phyloP scores from a whole-genome alignment of 1,139 yeast species.

The Arxiozyma telluris region DNA sequence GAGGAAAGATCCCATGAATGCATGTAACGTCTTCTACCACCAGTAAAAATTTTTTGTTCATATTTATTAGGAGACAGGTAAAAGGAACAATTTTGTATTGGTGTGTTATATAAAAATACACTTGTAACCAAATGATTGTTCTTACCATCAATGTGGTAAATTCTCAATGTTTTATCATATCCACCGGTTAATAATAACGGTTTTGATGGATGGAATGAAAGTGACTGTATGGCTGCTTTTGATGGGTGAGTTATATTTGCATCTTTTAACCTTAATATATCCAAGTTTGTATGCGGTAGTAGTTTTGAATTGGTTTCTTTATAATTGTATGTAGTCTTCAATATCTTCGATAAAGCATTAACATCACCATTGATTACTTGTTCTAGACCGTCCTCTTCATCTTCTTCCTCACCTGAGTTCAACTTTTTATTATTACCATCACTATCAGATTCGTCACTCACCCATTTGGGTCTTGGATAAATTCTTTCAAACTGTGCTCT shows the following conservation, averaged over 20 bases:
- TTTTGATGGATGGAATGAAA: slow-evolving; percentile 77
- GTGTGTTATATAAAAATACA: slow-evolving; percentile 66
- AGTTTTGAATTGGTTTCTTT: slow-evolving; percentile 45
- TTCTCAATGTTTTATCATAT: slow-evolving; percentile 76
- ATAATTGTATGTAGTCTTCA: slow-evolving; percentile 52
- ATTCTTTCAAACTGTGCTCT: slow-evolving; percentile 80
- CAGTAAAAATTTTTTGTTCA: slow-evolving; percentile 59
- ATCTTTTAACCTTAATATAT: slow-evolving; percentile 73
- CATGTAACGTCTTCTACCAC: slow-evolving; percentile 88
- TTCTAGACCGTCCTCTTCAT: slow-evolving; percentile 35
- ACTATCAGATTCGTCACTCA: slow-evolving; percentile 33
- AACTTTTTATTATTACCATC: slow-evolving; percentile 30
- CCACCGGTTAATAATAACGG: slow-evolving; percentile 87
- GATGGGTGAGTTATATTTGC: slow-evolving; percentile 68
- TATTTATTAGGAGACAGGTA: slow-evolving; percentile 27
- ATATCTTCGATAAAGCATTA: slow-evolving; percentile 50
- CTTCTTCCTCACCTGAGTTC: slow-evolving; percentile 17
- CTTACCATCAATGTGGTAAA: slow-evolving; percentile 91
- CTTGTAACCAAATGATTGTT: slow-evolving; percentile 73
- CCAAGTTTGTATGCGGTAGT: slow-evolving; percentile 61
- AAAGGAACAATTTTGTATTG: slow-evolving; percentile 58
- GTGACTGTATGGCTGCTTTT: slow-evolving; percentile 69
- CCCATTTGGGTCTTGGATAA: slow-evolving; percentile 88
- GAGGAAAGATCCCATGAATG: slow-evolving; percentile 76
- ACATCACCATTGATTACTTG: slow-evolving; percentile 36